These are phyloP conservation scores for Craterostigma plantagineum DNA, from an alignment of 257 asterid species.

Conservation along the genomic window DNA sequence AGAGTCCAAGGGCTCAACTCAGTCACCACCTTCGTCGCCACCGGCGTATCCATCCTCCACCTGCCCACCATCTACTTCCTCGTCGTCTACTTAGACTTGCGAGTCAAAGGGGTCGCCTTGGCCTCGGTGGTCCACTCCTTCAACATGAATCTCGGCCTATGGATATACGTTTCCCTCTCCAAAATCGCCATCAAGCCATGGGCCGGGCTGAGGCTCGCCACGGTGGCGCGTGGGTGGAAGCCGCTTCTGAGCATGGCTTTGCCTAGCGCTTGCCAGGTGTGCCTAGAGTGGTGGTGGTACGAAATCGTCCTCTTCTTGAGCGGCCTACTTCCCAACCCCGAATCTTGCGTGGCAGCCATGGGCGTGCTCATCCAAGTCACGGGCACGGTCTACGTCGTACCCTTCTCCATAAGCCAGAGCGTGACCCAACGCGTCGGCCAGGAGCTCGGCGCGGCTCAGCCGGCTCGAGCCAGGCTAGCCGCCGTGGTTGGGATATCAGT, in stretches of 20 bases:
- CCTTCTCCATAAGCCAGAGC: constrained; percentile 41
- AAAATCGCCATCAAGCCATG: constrained; percentile 57
- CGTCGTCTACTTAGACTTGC: constrained; percentile 25
- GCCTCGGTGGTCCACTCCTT: constrained; percentile 40
- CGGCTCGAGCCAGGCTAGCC: constrained; percentile 36
- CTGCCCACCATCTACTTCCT: constrained; percentile 49
- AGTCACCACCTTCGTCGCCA: constrained; percentile 40
- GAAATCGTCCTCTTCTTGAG: constrained; percentile 51
- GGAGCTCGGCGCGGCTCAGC: constrained; percentile 51
- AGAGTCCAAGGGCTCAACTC: constrained; percentile 53
- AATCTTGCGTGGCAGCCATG: constrained; percentile 65
- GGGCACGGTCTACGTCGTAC: constrained; percentile 42
- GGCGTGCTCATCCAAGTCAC: constrained; percentile 68
- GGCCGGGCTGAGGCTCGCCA: constrained; percentile 23
- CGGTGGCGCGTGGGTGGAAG: constrained; percentile 42
- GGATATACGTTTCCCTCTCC: constrained; percentile 28
- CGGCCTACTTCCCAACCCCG: constrained; percentile 41
- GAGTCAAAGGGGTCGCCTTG: constrained; percentile 50
- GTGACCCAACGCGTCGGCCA: constrained; percentile 66
- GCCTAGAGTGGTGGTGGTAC: constrained; percentile 87
- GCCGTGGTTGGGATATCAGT: constrained; percentile 24
- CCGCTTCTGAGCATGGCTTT: constrained; percentile 37
- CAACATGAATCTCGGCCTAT: constrained; percentile 44
- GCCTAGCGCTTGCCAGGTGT: constrained; percentile 49
- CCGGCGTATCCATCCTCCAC: constrained; percentile 35